Evolutionary conservation across 164 flowering plant species (phyloP).

Genomic region (Annona cherimola): DNA sequence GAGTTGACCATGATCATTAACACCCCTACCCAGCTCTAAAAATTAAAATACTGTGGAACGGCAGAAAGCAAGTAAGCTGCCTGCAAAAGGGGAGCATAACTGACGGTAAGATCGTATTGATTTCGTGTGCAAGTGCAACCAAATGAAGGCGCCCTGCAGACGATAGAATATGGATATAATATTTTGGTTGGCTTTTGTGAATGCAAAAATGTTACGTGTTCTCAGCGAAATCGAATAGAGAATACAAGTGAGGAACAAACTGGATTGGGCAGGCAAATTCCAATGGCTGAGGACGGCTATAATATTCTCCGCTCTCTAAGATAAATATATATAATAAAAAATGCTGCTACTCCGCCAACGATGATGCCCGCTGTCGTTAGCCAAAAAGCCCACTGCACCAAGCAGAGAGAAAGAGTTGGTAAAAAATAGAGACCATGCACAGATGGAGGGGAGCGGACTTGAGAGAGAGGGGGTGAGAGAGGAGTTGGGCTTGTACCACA

Average conservation of each 20-base stretch:
- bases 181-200: neutral
- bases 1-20: too few species aligned
- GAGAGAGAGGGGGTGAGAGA: neutral
- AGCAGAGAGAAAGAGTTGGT: slow-evolving; percentile 1
- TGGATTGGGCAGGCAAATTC: neutral
- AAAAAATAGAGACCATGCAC: neutral
- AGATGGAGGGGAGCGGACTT: neutral
- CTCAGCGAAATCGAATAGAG: neutral
- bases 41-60: too few species aligned
- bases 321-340: slow-evolving; percentile 69
- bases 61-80: too few species aligned
- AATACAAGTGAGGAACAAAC: neutral
- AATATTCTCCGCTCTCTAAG: slow-evolving; percentile 69
- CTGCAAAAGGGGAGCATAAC: too few species aligned
- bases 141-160: too few species aligned
- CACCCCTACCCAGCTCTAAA: too few species aligned
- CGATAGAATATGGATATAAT: neutral
- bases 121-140: too few species aligned
- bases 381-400: slow-evolving; percentile 91
- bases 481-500: slow-evolving; percentile 41
- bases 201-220: neutral
- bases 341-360: slow-evolving; percentile 67
- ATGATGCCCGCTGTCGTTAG: slow-evolving; percentile 79
- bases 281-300: slow-evolving; percentile 16
- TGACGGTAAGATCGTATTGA: too few species aligned